These are phyloP conservation scores for Teunomyces cretensis DNA, from an alignment of 805 yeast genomes.

Conservation along the genomic window DNA sequence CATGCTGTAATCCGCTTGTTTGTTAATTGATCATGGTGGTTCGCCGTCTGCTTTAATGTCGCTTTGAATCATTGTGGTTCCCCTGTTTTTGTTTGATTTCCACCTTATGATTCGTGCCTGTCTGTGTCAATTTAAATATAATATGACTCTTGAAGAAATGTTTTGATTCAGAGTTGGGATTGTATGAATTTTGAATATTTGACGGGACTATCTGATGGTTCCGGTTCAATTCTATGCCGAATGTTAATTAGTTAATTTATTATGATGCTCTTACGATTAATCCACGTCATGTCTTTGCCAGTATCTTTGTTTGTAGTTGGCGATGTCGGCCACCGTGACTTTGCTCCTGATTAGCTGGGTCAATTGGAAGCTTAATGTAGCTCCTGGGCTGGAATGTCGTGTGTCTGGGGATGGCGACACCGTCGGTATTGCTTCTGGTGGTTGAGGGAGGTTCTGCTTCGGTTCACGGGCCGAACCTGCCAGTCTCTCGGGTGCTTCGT, in stretches of 20 bases:
- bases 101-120: too few species aligned
- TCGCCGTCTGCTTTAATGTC: background rate
- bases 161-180: too few species aligned
- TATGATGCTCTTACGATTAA: background rate
- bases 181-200: too few species aligned
- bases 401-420: too few species aligned
- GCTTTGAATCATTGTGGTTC: background rate
- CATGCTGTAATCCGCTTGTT: slow-evolving; percentile 4
- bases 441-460: background rate
- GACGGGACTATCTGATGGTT: too few species aligned
- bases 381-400: too few species aligned
- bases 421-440: background rate
- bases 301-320: background rate
- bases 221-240: too few species aligned
- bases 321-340: background rate
- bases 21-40: too few species aligned
- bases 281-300: background rate
- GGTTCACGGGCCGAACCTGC: background rate
- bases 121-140: too few species aligned
- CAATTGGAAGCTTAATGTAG: background rate
- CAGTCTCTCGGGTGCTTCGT: background rate
- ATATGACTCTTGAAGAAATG: too few species aligned
- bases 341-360: background rate
- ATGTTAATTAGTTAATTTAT: background rate
- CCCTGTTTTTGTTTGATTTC: background rate